Percentiles rank a stretch among this genome's conserved stretches.
phyloP scores from a whole-genome alignment of 2,329 filamentous ascomycete species.

The Cladobotryum protrusum region DNA sequence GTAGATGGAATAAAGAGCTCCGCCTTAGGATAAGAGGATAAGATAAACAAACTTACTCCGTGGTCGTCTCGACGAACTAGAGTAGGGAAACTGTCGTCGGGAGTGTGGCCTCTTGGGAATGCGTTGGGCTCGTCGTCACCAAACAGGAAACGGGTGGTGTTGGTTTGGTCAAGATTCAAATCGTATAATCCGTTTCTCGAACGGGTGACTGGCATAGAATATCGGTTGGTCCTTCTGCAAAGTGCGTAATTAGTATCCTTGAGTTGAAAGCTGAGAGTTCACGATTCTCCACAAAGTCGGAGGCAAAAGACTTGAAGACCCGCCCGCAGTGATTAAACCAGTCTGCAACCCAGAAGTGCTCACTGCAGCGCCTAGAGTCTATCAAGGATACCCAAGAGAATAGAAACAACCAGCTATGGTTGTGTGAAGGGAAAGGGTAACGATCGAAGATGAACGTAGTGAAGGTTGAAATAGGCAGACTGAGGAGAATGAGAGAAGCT shows the following conservation, averaged over 20 bases:
- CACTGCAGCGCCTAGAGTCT: no score
- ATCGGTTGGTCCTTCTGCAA: slow-evolving; percentile 66
- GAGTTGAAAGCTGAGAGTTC: neutral
- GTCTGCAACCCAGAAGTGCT: neutral
- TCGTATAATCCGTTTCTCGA: slow-evolving; percentile 62
- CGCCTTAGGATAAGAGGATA: neutral
- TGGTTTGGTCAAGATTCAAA: slow-evolving; percentile 70
- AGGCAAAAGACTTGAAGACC: neutral
- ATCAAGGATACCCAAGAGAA: no score
- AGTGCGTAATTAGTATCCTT: slow-evolving; percentile 17
- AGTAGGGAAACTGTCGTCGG: slow-evolving; percentile 82
- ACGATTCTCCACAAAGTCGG: neutral
- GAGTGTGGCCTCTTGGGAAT: slow-evolving; percentile 45
- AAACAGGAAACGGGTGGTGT: slow-evolving; percentile 81
- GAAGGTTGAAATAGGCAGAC: neutral
- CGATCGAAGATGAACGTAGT: neutral
- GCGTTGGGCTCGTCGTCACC: slow-evolving; percentile 64
- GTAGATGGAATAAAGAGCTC: neutral
- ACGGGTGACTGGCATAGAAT: slow-evolving; percentile 84
- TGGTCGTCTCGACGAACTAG: slow-evolving; percentile 60
- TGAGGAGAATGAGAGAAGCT: neutral
- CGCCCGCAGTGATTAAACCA: neutral
- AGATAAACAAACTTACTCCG: slow-evolving; percentile 39
- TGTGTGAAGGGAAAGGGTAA: neutral
- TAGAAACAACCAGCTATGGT: no score